Evolutionary conservation across 2,329 filamentous ascomycete species (phyloP), one percentile per base, ranked within the genome.

Genomic region (Huntiella moniliformis): DNA sequence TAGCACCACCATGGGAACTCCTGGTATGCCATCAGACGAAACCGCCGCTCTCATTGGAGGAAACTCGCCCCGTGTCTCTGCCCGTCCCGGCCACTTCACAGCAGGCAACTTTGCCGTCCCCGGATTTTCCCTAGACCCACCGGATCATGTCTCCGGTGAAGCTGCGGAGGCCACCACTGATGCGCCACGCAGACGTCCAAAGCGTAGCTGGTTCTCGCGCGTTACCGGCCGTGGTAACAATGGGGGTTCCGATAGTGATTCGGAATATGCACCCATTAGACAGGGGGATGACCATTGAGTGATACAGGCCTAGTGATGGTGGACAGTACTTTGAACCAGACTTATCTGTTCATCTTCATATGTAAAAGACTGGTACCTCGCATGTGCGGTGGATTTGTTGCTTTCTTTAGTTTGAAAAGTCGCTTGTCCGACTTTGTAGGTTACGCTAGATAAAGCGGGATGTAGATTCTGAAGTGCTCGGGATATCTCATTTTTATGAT

Each of bases 11-110:
- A 79, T 83, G 42, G 71, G 68, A 36, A 94, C 88, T 0, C 87
- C 88, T 1, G 75, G 77, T 38, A 69, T 84, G 1, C 71, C 77
- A 49, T 63, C 62, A 10, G 44, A 45, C 22, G 86, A 95, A 62
- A 77, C 79, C 6, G 84, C 82, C n/a, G 85, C 85, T 2, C 67
- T 94, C 8, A 77, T 93, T 61, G 74, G 78, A 38, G 71, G 72
- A 35, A 76, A 77, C 38, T 94, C 87, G n/a, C 83, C 83, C 1
- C n/a, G 33, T 18, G 22, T 31, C 32, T 61, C 61, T 1, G 73
- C 82, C 6, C 80, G 80, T 32, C 87, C 81, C 8, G 79, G 83
- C 53, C 37, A 42, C 5, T 49, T 49, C 16, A 49, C 42, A 4
- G 73, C 86, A 40, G 74, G 79, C 44, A 68, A 67, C 47, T 67